Evolutionary conservation across 345 rosid species (phyloP), one percentile per base, ranked within the genome.

Genomic region (Syzygium grande): DNA sequence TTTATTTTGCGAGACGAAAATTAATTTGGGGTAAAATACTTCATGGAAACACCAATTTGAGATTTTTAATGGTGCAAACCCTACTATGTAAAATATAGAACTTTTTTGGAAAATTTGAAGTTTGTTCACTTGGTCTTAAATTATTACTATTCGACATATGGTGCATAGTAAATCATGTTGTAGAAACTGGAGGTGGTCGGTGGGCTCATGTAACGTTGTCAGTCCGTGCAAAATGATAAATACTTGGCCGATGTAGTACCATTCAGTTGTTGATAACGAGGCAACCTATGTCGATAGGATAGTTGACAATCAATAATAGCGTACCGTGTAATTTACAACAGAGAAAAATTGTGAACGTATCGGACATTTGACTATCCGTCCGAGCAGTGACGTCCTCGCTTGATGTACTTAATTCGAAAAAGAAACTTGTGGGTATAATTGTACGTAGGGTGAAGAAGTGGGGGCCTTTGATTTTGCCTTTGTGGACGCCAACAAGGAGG

Each of bases 401-500:
- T 22, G 27, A 56, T 56, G 10, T 53, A 19, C 56, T 16, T 17
- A 17, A 53, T 7, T 53, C 23, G 46, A 52, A 3, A 52, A 14
- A 52, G 16, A 52, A 56, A 56, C 27, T 23, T 56, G 27, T 25
- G n/a, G 5, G 11, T 43, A 43, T 43, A 22, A 9, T 9, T 22
- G n/a, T 56, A 25, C 12, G 68, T n/a, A 90, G 88, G 89, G 56
- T 3, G 34, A 68, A 29, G 63, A 89, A 49, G 87, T 56, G 38
- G 84, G 68, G 17, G 65, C 68, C 59, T 87, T 85, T 4, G 93
- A 89, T 49, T 90, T 89, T 52, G 89, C 89, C 10, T 92, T 92
- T n/a, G 89, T 90, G 63, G 93, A 92, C 53, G 92, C 90, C n/a
- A 85, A 86, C 49, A 92, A 92, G 86, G 15, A 51, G 8, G 8